A percentile compares a stretch with the other conserved stretches of the same genome.
These are phyloP conservation scores for Penicillium paneum DNA, from an alignment of 2,329 filamentous ascomycete genomes.

Conservation along the genomic window DNA sequence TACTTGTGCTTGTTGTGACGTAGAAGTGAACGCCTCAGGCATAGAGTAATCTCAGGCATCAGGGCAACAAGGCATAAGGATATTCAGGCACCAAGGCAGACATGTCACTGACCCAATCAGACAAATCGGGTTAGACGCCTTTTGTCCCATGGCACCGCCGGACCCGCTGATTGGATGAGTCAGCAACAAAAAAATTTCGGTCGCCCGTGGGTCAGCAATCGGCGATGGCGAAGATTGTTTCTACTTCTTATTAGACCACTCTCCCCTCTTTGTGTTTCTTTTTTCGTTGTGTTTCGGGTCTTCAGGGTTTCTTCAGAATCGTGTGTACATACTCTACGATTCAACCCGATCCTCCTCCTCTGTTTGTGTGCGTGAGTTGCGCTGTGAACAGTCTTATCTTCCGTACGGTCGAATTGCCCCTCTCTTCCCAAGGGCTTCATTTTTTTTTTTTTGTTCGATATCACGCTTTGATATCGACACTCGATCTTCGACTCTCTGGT, in stretches of 20 bases:
- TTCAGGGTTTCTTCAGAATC: slow-evolving; percentile 3
- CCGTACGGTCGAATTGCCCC: slow-evolving; percentile 9
- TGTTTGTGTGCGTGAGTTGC: slow-evolving; percentile 7
- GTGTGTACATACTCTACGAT: slow-evolving; percentile 7
- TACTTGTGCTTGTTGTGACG: neutral
- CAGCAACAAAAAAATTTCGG: slow-evolving; percentile 9
- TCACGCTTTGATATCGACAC: slow-evolving; percentile 8
- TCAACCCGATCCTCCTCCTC: neutral
- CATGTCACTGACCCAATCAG: neutral
- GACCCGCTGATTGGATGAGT: slow-evolving; percentile 10
- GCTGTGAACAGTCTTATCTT: slow-evolving; percentile 1
- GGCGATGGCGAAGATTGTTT: slow-evolving; percentile 3
- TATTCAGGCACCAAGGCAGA: neutral
- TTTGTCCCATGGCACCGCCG: slow-evolving; percentile 1
- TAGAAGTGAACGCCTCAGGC: neutral
- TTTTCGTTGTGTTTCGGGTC: slow-evolving; percentile 4
- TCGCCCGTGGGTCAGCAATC: slow-evolving; percentile 6
- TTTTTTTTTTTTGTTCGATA: slow-evolving; percentile 10
- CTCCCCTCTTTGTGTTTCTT: slow-evolving; percentile 12
- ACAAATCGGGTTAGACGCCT: neutral
- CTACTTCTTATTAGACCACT: slow-evolving; percentile 6
- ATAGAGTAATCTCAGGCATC: neutral
- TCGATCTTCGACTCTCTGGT: slow-evolving; percentile 4
- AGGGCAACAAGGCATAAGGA: neutral
- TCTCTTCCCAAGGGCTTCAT: slow-evolving; percentile 3